Evolutionary conservation across 306 rosid species (phyloP), one percentile per base, ranked within the genome.

Genomic region (Spatholobus suberectus): DNA sequence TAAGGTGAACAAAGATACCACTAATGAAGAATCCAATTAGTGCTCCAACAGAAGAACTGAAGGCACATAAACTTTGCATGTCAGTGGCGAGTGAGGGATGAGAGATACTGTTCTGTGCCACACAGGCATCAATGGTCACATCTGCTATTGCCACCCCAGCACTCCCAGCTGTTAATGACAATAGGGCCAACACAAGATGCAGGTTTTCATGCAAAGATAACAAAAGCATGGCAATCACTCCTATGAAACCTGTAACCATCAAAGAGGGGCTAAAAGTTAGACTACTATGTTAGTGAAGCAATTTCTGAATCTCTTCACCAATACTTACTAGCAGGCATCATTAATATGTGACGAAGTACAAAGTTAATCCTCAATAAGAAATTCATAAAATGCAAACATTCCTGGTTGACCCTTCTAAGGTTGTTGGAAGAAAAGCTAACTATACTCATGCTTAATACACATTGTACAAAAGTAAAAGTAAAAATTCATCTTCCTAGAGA

Each of bases 91-190:
- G 92, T 26, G 87, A 84, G 15, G 94, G 94, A 83, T 91, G 94
- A 40, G 79, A 83, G 34, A 86, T 93, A 63, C 99, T 96, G 87
- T 93, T 93, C 81, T 93, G 99, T 49, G 99, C 99, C 73, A 92
- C 96, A 73, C 99, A 96, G 15, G 99, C 99, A 83, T 93, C 99
- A 74, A 96, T 96, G 43, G 99, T 96, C 72, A 96, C 99, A 59
- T 96, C 99, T 29, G 99, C 98, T 83, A 81, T 87, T 51, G 98
- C 98, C 74, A 78, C 96, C 52, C 96, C 97, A 35, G 94, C 93
- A 85, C 98, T 96, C 61, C 90, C 94, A 6, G 86, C 90, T 63
- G 98, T 93, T 74, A 96, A 83, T 69, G 91, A 59, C 85, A 92
- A 55, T 44, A 96, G 34, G 43, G 99, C 99, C 38, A 93, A 84